These are phyloP conservation scores for Coemansia sp. DNA, from an alignment of 192 early-diverging fungal genomes.

Conservation along the genomic window DNA sequence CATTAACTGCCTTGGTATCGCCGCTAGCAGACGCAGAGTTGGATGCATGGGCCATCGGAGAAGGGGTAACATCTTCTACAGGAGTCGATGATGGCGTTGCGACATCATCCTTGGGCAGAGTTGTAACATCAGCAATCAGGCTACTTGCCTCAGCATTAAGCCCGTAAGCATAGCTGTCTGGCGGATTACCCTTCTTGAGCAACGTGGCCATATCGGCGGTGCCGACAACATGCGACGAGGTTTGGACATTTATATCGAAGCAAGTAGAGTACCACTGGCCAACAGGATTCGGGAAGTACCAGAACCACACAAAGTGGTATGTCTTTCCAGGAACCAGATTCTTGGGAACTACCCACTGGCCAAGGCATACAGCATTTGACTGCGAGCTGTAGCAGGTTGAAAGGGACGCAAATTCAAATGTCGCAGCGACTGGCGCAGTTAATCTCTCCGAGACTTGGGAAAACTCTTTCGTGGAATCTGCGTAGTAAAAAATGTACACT, in stretches of 20 bases:
- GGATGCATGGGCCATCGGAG: neutral
- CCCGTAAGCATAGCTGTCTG: conserved; percentile 26
- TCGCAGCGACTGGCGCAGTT: conserved; percentile 34
- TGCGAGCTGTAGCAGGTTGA: conserved; percentile 46
- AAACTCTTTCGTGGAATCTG: conserved; percentile 24
- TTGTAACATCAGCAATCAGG: conserved; percentile 20
- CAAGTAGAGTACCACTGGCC: conserved; percentile 68
- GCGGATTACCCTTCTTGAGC: conserved; percentile 20
- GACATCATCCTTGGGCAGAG: neutral
- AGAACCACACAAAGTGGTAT: conserved; percentile 64
- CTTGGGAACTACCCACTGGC: conserved; percentile 56
- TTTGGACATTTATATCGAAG: conserved; percentile 56
- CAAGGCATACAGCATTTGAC: conserved; percentile 58
- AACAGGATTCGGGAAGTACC: conserved; percentile 63
- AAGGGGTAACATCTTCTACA: neutral
- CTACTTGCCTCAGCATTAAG: conserved; percentile 14
- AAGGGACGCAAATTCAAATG: conserved; percentile 56
- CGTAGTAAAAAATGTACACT: conserved; percentile 46
- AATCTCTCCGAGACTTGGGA: conserved; percentile 30
- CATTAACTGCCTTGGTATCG: no score
- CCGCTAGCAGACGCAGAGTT: no score
- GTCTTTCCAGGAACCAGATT: conserved; percentile 50
- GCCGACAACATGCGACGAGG: conserved; percentile 24
- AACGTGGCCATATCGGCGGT: conserved; percentile 12
- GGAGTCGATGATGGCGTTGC: neutral